Evolutionary conservation across 1,284 basidiomycete species (phyloP).

Genomic region (Cutaneotrichosporon cyanovorans): DNA sequence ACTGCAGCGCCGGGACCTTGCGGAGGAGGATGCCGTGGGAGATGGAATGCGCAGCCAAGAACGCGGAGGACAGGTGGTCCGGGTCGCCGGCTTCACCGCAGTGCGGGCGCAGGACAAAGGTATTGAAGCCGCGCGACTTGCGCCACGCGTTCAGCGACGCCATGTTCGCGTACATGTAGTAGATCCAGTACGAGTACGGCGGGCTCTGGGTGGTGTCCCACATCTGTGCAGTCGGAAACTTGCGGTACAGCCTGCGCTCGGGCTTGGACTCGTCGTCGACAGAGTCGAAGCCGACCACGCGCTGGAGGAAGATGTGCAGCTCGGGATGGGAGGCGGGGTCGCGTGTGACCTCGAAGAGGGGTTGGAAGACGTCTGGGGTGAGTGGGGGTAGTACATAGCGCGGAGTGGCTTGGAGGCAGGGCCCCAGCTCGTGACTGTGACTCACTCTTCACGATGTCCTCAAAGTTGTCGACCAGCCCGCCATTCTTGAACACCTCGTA

Average conservation of each 20-base stretch:
- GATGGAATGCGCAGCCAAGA: conserved; percentile 94
- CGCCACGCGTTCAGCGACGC: conserved; percentile 92
- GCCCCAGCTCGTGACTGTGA: too few relatives aligned
- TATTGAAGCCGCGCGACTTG: conserved; percentile 79
- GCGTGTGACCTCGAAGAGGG: conserved; percentile 92
- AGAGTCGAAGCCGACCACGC: conserved; percentile 91
- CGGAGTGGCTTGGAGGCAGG: too few relatives aligned
- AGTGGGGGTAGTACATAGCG: too few relatives aligned
- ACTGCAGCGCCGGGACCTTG: conserved; percentile 83
- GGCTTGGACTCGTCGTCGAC: conserved; percentile 97
- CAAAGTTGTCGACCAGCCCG: conserved; percentile 77
- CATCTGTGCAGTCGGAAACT: conserved; percentile 86
- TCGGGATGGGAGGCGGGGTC: conserved; percentile 86
- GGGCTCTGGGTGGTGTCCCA: conserved; percentile 89
- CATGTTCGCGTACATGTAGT: conserved; percentile 98
- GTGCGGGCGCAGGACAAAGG: conserved; percentile 94
- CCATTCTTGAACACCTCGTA: conserved; percentile 95
- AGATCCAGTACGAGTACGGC: conserved; percentile 93
- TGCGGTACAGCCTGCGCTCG: conserved; percentile 84
- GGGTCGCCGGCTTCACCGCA: conserved; percentile 98
- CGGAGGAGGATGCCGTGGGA: conserved; percentile 96
- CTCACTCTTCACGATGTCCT: conserved; percentile 81
- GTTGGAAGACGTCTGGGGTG: conserved; percentile 73
- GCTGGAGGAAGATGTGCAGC: conserved; percentile 89
- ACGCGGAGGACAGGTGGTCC: conserved; percentile 91